Evolutionary conservation across 768 basidiomycete species (phyloP).

Genomic region (Pulveroboletus sp.): DNA sequence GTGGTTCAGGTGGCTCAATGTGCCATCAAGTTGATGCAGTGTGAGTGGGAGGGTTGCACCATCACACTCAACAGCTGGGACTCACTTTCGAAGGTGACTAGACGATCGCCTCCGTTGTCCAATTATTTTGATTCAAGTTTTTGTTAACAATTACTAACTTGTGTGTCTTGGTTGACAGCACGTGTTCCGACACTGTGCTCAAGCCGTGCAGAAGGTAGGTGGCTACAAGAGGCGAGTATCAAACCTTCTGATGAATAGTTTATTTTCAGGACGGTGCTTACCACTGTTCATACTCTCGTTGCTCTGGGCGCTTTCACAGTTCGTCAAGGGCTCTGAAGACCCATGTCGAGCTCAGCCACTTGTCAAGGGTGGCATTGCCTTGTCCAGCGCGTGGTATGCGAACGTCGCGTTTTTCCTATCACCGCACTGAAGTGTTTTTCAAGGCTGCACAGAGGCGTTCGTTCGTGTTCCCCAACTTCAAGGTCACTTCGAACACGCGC

Average conservation of each 20-base stretch:
- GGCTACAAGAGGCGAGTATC: not conserved
- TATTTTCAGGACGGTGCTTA: constrained; percentile 26
- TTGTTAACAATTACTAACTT: constrained; percentile 8
- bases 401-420: not conserved
- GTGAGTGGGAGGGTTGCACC: constrained; percentile 29
- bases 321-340: constrained; percentile 18
- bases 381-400: constrained; percentile 27
- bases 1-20: constrained; percentile 20
- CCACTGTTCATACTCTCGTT: constrained; percentile 23
- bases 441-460: constrained; percentile 26
- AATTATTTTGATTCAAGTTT: too few relatives aligned
- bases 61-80: constrained; percentile 28
- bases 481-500: constrained; percentile 22
- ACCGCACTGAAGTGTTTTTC: constrained; percentile 5
- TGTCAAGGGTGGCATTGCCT: constrained; percentile 26
- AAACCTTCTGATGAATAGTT: not conserved
- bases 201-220: constrained; percentile 13
- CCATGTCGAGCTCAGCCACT: constrained; percentile 30
- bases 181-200: constrained; percentile 24
- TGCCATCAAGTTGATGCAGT: constrained; percentile 24
- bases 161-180: constrained; percentile 17
- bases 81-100: constrained; percentile 29
- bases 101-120: too few relatives aligned
- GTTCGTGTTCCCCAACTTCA: constrained; percentile 24
- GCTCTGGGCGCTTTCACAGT: constrained; percentile 25